Evolutionary conservation across 805 yeast genomes (phyloP).

Genomic region (Nakazawaea peltata): DNA sequence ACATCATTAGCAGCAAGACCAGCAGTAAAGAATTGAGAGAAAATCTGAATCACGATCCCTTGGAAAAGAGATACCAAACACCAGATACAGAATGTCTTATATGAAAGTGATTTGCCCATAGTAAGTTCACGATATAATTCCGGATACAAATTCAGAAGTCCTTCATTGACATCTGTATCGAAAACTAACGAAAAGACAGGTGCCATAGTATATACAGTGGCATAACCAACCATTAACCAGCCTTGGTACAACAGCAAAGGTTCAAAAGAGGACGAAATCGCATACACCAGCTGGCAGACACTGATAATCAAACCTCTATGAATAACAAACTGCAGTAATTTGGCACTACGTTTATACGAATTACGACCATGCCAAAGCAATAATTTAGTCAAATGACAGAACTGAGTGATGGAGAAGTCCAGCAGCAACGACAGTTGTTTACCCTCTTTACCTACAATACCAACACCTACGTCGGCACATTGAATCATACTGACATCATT

Average conservation of each 20-base stretch:
- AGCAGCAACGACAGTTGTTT: constrained; percentile 96
- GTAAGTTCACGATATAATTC: constrained; percentile 91
- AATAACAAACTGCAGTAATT: constrained; percentile 89
- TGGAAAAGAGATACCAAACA: constrained; percentile 84
- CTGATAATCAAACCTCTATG: constrained; percentile 93
- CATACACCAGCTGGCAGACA: constrained; percentile 90
- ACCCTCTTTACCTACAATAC: constrained; percentile 98
- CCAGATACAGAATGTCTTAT: constrained; percentile 87
- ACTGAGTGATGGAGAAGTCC: constrained; percentile 89
- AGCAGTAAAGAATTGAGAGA: constrained; percentile 63
- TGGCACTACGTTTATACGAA: constrained; percentile 92
- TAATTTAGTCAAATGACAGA: constrained; percentile 79
- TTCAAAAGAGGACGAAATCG: constrained; percentile 79
- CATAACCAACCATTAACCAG: constrained; percentile 97
- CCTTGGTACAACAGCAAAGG: constrained; percentile 95
- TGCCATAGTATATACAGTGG: constrained; percentile 95
- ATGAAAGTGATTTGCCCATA: constrained; percentile 79
- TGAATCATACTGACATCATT: constrained; percentile 99
- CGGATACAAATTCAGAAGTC: constrained; percentile 83
- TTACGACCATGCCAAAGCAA: constrained; percentile 97
- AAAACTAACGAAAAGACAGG: constrained; percentile 92
- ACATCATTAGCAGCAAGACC: constrained; percentile 36
- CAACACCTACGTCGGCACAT: constrained; percentile 98
- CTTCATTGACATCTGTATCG: constrained; percentile 87
- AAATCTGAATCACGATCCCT: constrained; percentile 76